Conservation (phyloP, 2,329 filamentous ascomycete species). For the Colletotrichum incanum region DNA sequence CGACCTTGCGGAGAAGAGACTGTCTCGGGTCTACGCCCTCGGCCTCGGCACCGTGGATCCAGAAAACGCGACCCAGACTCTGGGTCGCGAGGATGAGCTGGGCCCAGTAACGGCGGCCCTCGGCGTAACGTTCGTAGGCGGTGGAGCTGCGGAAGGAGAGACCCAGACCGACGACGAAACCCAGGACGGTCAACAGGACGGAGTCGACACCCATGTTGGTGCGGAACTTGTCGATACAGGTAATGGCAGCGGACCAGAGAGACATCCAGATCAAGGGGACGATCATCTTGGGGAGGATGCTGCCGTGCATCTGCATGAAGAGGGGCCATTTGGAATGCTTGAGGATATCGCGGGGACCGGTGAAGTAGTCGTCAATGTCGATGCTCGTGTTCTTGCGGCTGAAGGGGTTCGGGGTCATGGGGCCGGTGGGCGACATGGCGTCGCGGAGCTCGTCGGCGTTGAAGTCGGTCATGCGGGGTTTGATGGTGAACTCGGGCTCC, state of each 20-base stretch:
- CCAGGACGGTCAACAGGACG: conserved; percentile 80
- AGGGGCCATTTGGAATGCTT: conserved; percentile 84
- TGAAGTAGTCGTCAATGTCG: conserved; percentile 75
- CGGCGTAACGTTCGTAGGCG: conserved; percentile 81
- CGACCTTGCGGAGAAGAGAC: conserved; percentile 79
- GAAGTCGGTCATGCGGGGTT: conserved; percentile 34
- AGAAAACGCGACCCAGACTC: conserved; percentile 83
- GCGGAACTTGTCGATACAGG: conserved; percentile 65
- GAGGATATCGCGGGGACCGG: conserved; percentile 77
- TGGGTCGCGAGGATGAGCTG: conserved; percentile 74
- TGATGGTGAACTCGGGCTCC: conserved; percentile 20
- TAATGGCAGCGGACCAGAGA: conserved; percentile 77
- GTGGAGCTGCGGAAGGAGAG: conserved; percentile 84
- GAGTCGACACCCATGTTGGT: conserved; percentile 58
- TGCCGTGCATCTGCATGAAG: conserved; percentile 83
- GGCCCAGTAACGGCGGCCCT: conserved; percentile 76
- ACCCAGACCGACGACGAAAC: conserved; percentile 87
- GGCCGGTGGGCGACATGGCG: conserved; percentile 51
- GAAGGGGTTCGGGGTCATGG: conserved; percentile 51
- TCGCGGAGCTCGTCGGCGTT: conserved; percentile 45
- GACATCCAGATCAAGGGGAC: conserved; percentile 76
- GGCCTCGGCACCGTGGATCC: conserved; percentile 81
- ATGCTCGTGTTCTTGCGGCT: conserved; percentile 54
- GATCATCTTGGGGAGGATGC: conserved; percentile 81
- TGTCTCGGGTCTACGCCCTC: conserved; percentile 69